A percentile compares a stretch with the other conserved stretches of the same genome.
phyloP scores from a whole-genome alignment of 176 grass and related monocot genomes.

The Bolboschoenus planiculmis region DNA sequence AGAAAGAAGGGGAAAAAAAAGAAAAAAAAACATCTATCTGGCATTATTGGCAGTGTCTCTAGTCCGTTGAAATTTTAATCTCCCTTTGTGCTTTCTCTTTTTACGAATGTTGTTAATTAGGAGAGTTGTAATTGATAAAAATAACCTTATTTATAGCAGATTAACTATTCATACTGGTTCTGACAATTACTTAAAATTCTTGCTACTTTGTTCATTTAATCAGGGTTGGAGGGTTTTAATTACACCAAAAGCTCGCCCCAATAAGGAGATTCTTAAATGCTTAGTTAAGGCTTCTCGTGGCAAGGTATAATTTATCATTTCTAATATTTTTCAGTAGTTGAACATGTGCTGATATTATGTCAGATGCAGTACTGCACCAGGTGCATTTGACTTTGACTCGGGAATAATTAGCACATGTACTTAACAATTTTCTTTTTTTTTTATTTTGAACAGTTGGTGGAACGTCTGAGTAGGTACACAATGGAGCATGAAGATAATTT shows the following conservation, averaged over 20 bases:
- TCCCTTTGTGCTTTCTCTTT: neutral
- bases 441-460: conserved; percentile 28
- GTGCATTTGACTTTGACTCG: conserved; percentile 8
- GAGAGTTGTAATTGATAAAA: neutral
- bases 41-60: conserved; percentile 3
- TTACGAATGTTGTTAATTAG: neutral
- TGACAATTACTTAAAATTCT: neutral
- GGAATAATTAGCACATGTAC: conserved; percentile 8
- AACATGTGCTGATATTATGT: neutral
- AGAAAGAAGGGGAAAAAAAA: conserved; percentile 4
- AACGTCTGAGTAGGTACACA: conserved; percentile 26
- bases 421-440: conserved; percentile 24
- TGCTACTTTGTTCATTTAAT: conserved; percentile 22
- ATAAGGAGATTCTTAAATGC: conserved; percentile 59
- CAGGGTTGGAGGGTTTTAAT: conserved; percentile 72
- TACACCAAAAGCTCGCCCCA: conserved; percentile 65
- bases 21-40: conserved; percentile 10
- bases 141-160: neutral
- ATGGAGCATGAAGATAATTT: conserved; percentile 39
- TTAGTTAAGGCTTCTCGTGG: conserved; percentile 67
- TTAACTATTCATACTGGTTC: neutral
- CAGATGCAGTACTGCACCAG: conserved; percentile 7
- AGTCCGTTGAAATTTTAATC: neutral
- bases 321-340: conserved; percentile 20
- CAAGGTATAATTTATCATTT: conserved; percentile 37